Conservation (phyloP, 345 rosid genomes). For the Salix caprea region DNA sequence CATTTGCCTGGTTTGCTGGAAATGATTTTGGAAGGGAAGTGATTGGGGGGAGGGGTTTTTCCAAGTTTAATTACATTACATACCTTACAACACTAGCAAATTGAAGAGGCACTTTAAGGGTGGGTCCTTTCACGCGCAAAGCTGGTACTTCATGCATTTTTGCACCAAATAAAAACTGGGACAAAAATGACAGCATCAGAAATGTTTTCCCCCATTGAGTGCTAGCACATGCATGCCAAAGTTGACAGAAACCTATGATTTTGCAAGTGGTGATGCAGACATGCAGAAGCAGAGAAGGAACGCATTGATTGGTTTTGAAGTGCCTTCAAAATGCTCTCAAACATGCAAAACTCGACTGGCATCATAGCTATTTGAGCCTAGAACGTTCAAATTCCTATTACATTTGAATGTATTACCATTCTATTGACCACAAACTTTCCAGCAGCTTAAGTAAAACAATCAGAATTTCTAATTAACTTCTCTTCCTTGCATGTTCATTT, state of each 20-base stretch:
- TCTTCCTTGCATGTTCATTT: no score
- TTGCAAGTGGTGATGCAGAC: neutral
- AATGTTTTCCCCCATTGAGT: neutral
- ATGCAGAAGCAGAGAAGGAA: neutral
- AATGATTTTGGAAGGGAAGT: no score
- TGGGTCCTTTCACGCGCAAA: constrained; percentile 32
- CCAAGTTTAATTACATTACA: constrained; percentile 3
- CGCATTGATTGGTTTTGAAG: neutral
- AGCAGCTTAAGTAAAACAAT: no score
- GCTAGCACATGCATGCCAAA: neutral
- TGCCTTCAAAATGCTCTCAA: neutral
- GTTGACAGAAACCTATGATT: neutral
- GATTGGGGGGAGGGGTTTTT: no score
- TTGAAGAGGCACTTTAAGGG: constrained; percentile 41
- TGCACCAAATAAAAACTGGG: constrained; percentile 44
- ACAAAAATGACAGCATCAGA: constrained; percentile 8
- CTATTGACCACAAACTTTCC: no score
- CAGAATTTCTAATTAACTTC: no score
- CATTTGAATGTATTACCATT: no score
- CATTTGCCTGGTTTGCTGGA: no score
- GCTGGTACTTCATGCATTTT: constrained; percentile 32
- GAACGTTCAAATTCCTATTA: no score
- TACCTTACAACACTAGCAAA: constrained; percentile 47
- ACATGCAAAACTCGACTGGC: no score
- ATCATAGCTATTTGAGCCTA: no score